phyloP scores from a whole-genome alignment of 371 early-diverging fungal genomes.

The Circinella umbellata region DNA sequence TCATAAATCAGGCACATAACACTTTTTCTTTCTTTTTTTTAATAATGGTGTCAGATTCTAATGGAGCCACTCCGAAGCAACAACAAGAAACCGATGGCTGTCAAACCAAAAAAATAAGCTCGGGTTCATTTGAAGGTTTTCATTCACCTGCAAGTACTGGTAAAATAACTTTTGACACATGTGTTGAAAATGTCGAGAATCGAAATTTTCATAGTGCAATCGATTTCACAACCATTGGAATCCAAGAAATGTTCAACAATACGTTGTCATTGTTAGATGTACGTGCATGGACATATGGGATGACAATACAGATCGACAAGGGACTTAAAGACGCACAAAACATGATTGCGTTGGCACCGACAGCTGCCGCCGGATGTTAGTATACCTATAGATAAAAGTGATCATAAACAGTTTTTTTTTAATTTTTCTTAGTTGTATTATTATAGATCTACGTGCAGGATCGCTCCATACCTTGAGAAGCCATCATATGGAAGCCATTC shows the following conservation, averaged over 20 bases:
- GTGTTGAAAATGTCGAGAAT: neutral
- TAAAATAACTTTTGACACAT: neutral
- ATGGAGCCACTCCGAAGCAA: no score
- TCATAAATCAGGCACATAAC: no score
- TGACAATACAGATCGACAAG: neutral
- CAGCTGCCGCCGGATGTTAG: neutral
- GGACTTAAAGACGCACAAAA: slow-evolving; percentile 1
- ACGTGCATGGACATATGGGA: neutral
- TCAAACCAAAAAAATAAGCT: no score
- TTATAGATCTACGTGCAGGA: neutral
- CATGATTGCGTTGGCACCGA: neutral
- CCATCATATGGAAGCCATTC: neutral
- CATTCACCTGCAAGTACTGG: neutral
- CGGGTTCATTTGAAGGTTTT: neutral
- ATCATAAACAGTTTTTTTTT: no score
- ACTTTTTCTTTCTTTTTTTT: no score
- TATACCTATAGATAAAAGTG: no score
- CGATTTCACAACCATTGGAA: neutral
- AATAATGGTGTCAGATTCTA: no score
- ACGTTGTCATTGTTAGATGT: neutral
- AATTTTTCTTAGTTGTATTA: no score
- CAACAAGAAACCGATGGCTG: no score
- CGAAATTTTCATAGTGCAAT: neutral
- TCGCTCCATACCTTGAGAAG: neutral
- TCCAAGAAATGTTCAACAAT: neutral